Conservation (phyloP, 2,329 filamentous ascomycete genomes). For the Magnaporthales sp. region DNA sequence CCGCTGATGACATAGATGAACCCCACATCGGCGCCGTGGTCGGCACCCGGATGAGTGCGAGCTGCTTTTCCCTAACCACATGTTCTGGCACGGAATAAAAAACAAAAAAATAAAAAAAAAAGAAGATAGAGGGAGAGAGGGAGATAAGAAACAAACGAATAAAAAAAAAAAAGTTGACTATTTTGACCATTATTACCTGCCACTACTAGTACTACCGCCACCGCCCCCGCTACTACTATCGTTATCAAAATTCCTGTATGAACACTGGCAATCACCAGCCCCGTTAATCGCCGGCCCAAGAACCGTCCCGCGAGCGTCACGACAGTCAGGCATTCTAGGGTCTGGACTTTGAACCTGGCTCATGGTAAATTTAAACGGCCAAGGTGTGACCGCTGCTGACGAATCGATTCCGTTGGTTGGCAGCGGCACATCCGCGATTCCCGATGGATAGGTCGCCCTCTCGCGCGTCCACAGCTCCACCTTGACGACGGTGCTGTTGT, state of each 20-base stretch:
- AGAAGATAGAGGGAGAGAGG: too few relatives aligned
- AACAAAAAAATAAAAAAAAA: too few relatives aligned
- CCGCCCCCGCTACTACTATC: slow-evolving; percentile 7
- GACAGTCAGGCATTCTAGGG: slow-evolving; percentile 44
- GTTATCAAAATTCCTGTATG: slow-evolving; percentile 26
- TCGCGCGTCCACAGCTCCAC: slow-evolving; percentile 51
- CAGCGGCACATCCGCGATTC: slow-evolving; percentile 11
- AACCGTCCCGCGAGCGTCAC: slow-evolving; percentile 24
- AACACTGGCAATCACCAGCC: slow-evolving; percentile 26
- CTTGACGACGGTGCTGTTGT: slow-evolving; percentile 43
- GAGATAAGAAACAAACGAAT: neutral
- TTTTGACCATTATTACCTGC: neutral
- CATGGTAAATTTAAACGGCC: slow-evolving; percentile 52
- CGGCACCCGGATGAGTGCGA: too few relatives aligned
- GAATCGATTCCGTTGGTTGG: slow-evolving; percentile 2
- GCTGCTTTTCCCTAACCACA: too few relatives aligned
- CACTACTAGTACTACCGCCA: neutral
- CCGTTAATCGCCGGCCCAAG: slow-evolving; percentile 27
- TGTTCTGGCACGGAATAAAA: too few relatives aligned
- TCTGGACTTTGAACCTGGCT: slow-evolving; percentile 40
- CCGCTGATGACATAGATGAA: neutral
- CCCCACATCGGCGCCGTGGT: neutral
- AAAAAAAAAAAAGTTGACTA: neutral
- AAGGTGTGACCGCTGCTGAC: slow-evolving; percentile 21
- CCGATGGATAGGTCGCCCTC: slow-evolving; percentile 20